phyloP scores from a whole-genome alignment of 2,329 filamentous ascomycete species.

The Aspergillus terreus region DNA sequence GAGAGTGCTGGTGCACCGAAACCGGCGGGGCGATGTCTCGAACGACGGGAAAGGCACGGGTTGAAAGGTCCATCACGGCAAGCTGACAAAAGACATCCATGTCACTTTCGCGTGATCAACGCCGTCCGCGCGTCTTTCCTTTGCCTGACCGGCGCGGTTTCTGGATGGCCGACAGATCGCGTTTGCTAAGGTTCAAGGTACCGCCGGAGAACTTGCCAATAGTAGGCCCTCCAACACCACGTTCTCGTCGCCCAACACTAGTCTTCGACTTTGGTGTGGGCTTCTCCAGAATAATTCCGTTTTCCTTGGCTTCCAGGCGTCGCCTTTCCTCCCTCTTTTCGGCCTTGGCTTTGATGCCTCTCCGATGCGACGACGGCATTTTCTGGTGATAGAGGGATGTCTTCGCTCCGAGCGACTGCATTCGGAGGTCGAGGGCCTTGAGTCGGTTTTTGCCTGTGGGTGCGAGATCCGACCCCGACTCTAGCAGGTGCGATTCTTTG shows the following conservation, averaged over 20 bases:
- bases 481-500: constrained; percentile 84
- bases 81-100: too few species aligned
- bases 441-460: constrained; percentile 69
- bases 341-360: constrained; percentile 73
- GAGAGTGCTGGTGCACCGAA: too few species aligned
- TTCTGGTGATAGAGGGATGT: constrained; percentile 69
- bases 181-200: constrained; percentile 71
- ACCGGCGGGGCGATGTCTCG: too few species aligned
- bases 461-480: constrained; percentile 52
- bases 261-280: constrained; percentile 34
- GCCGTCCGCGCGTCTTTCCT: constrained; percentile 21
- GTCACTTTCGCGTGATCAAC: constrained; percentile 14
- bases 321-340: constrained; percentile 64
- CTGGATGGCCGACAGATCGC: constrained; percentile 67
- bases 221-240: constrained; percentile 69
- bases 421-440: constrained; percentile 76
- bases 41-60: too few species aligned
- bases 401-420: constrained; percentile 78
- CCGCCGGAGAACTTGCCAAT: constrained; percentile 79
- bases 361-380: constrained; percentile 84
- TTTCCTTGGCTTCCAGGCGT: constrained; percentile 77
- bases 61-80: too few species aligned
- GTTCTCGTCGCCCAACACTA: constrained; percentile 47
- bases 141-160: constrained; percentile 14
- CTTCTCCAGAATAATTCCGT: constrained; percentile 80